Evolutionary conservation across 2,329 filamentous ascomycete species (phyloP), one percentile per base, ranked within the genome.

Genomic region (Talaromyces verruculosus): DNA sequence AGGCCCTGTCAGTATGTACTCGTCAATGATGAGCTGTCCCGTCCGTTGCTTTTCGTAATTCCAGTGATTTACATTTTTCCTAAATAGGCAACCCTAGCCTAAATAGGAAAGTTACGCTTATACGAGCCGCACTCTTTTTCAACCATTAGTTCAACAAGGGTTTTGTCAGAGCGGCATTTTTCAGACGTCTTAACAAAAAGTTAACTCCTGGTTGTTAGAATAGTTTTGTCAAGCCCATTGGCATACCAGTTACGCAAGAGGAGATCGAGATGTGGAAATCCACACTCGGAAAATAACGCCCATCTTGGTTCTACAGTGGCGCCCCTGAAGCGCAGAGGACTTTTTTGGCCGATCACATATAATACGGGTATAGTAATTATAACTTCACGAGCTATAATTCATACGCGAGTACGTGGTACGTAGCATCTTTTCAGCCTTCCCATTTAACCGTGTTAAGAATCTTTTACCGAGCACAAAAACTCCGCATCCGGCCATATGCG

Each of bases 61-160:
- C 11, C 30, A 1, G 47, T 2, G 30, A 8, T 55, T 35, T 13
- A 17, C 22, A 22, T 15, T 19, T 55, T 55, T 22, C 51, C 30
- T 37, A 22, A 35, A 55, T 37, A 35, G 30, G 51, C 1, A 55
- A 37, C 30, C 4, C 15, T 55, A 35, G 30, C 58, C 58, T 6
- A 22, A 61, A 47, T 47, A 61, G 58, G 58, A 61, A 61, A 35
- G 2, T 49, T 35, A 49, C 41, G 41, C 41, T 33, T 30, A 25
- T 25, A 33, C n/a, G 5, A 33, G 17, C 58, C 25, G 47, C 43
- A 6, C 13, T 28, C 47, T 11, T 37, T 37, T 37, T 37, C 51
- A 35, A n/a, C 19, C n/a, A 8, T 11, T 35, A 37, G n/a, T 37
- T 55, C 10, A 11, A 33, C 10, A 55, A 3, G 33, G 2, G 17